Conservation (phyloP, 1,139 yeast species). For the Kodamaea plutei region DNA sequence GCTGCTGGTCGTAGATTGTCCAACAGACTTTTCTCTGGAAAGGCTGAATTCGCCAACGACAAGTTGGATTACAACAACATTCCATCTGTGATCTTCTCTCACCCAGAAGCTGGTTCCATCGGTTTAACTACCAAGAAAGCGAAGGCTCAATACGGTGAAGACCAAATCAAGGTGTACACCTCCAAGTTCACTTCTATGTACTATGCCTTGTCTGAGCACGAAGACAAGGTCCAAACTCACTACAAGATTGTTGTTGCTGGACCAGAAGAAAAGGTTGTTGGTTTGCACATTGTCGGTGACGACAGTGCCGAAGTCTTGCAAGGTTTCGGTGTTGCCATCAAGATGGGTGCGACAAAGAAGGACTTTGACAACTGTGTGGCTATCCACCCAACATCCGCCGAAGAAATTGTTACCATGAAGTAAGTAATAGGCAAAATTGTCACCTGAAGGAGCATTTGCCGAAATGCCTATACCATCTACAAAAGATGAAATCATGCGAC, state of each 20-base stretch:
- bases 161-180: conserved; percentile 74
- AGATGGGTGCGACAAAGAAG: conserved; percentile 96
- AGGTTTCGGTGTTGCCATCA: conserved; percentile 96
- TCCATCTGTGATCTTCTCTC: conserved; percentile 91
- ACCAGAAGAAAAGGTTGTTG: conserved; percentile 86
- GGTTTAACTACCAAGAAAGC: conserved; percentile 84
- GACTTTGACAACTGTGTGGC: conserved; percentile 96
- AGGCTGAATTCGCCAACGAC: conserved; percentile 55
- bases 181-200: conserved; percentile 89
- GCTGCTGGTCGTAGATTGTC: conserved; percentile 96
- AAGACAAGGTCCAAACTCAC: conserved; percentile 79
- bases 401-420: conserved; percentile 87
- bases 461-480: too few relatives aligned
- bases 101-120: conserved; percentile 95
- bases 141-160: conserved; percentile 70
- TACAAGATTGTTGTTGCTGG: conserved; percentile 82
- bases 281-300: conserved; percentile 91
- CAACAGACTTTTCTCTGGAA: conserved; percentile 81
- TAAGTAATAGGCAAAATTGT: conserved; percentile 19
- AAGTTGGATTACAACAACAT: conserved; percentile 82
- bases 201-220: conserved; percentile 69
- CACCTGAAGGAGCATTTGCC: not conserved
- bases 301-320: conserved; percentile 87
- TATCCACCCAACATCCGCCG: conserved; percentile 97
- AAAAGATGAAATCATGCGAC: too few relatives aligned